Conservation (phyloP, 306 rosid species). For the Cicer yamashitae region DNA sequence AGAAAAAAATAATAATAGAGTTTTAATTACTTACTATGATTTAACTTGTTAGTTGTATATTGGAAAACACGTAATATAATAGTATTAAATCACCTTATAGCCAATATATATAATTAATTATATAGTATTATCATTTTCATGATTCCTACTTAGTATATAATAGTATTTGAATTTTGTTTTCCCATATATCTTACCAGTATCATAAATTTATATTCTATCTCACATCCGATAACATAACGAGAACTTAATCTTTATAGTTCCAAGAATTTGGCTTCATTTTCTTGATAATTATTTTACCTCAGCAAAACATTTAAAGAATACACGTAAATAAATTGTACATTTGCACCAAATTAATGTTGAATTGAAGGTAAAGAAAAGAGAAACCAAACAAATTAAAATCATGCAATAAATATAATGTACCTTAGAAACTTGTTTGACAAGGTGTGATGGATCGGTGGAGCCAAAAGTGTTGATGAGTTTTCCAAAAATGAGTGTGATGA, state of each 20-base stretch:
- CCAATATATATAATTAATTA: no score
- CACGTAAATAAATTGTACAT: not conserved
- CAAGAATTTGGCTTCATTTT: not conserved
- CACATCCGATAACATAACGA: no score
- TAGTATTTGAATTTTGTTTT: no score
- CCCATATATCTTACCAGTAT: no score
- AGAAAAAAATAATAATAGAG: no score
- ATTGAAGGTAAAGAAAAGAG: not conserved
- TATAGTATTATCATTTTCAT: no score
- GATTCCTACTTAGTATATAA: no score
- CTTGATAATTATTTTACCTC: not conserved
- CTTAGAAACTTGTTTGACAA: slow-evolving; percentile 59
- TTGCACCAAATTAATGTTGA: not conserved
- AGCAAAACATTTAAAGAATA: not conserved
- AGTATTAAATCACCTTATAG: no score
- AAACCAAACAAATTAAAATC: not conserved
- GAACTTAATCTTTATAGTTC: not conserved
- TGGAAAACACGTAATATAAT: no score
- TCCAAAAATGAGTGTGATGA: slow-evolving; percentile 74
- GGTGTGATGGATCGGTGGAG: slow-evolving; percentile 34
- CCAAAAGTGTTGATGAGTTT: slow-evolving; percentile 68
- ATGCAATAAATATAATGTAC: slow-evolving; percentile 35
- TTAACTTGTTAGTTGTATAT: not conserved
- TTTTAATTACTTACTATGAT: no score
- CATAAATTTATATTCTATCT: no score